Evolutionary conservation across 1,284 basidiomycete species (phyloP), one percentile per base, ranked within the genome.

Genomic region (Athelia sp.): DNA sequence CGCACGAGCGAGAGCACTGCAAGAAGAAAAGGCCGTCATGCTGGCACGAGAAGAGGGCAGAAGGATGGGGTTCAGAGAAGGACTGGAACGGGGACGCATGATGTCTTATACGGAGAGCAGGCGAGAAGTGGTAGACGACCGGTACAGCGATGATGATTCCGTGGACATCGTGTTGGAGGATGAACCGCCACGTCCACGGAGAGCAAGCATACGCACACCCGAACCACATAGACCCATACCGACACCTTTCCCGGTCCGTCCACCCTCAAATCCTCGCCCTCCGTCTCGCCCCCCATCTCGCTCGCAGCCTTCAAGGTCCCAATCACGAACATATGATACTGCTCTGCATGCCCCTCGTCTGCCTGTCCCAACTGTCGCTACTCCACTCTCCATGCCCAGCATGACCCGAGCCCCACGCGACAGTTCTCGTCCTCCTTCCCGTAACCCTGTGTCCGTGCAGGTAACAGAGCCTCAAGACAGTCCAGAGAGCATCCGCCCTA

Each of bases 41-140:
- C 58, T 69, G 9, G 84, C 84, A 13, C 71, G 73, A 54, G 81
- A 86, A 51, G 79, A 86, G 59, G 84, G 84, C 1, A 67, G 79
- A 51, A 69, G 73, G 52, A 54, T 69, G 43, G 84, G 84, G 3
- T 57, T 83, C n/a, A 67, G 76, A 50, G 80, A 84, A 57, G 84
- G 84, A 13, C 56, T 87, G 18, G 68, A 72, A 38, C 71, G 74
- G 54, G 80, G 81, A 2, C 69, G 76, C 48, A 66, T 65, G 43
- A 59, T 79, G 45, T 71, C 67, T 17, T 65, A 8, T n/a, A n/a
- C 15, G 19, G 36, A 40, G 15, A 21, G 8, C 36, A 40, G 36
- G 36, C 26, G 26, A 4, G 26, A 29, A 4, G 26, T 29, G 26
- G 26, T 29, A 13, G 26, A 29, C 26, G 26, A 29, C 26, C 26